Evolutionary conservation across 2,329 filamentous ascomycete species (phyloP), one percentile per base, ranked within the genome.

Genomic region (Cladophialophora yegresii): DNA sequence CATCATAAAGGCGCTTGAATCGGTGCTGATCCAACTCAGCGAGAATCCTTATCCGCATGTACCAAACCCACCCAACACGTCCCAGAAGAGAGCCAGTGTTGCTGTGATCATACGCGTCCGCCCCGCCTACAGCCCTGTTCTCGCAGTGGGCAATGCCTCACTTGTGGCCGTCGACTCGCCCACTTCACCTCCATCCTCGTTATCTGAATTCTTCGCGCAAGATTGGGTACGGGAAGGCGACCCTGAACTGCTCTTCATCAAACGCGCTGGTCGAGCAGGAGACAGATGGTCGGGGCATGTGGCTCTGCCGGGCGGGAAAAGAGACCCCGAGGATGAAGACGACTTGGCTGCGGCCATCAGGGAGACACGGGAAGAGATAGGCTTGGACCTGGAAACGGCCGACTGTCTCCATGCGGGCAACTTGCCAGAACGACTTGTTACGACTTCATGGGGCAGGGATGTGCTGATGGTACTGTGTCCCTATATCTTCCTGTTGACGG

Each of bases 251-350:
- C 79, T 90, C 3, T 89, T 90, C 74, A 90, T 90, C 74, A 90
- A 90, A 73, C 80, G 88, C 53, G 85, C 88, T 2, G 82, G 86
- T 3, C 79, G 88, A 43, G 79, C 82, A 61, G 87, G 87, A 7
- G 88, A 90, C 73, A 80, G 87, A 63, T 90, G 88, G 88, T 89
- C 86, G 1, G 83, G 84, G 2, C 88, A 90, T 77, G 84, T 89
- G 62, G 88, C 88, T 0, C 75, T 90, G 3, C 88, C 88, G 0
- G 88, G 88, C 23, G 88, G 88, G 1, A 87, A 87, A 71, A 78
- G 86, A 67, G 88, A 90, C 68, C 83, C 85, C 0, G 83, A 84
- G 65, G 88, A 90, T 76, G 81, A 76, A 54, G 81, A 86, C 67
- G 88, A 90, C 71, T 77, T 81, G 65, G 84, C 83, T 22, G 84